Conservation (phyloP, 345 rosid genomes). For the Sonneratia alba region DNA sequence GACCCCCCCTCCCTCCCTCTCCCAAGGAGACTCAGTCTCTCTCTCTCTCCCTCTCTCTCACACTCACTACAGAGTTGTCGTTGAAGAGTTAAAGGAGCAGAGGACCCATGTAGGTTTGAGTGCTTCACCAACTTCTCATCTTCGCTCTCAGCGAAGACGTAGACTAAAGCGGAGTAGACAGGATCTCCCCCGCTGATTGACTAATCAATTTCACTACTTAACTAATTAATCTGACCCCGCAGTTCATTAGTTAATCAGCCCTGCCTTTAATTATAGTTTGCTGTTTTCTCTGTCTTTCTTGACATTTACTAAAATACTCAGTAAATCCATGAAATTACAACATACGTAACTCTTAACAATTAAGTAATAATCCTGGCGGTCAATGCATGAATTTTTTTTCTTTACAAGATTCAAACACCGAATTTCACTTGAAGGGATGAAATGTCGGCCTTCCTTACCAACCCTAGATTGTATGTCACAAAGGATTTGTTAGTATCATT, state of each 20-base stretch:
- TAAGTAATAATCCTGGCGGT: too few species aligned
- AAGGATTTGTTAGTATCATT: background rate
- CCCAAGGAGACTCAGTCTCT: too few species aligned
- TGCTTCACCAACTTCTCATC: constrained; percentile 10
- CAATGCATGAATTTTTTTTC: too few species aligned
- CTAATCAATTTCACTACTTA: background rate
- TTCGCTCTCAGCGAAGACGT: background rate
- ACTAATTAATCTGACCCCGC: too few species aligned
- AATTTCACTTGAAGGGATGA: too few species aligned
- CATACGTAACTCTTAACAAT: too few species aligned
- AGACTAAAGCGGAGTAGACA: background rate
- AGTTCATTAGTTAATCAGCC: too few species aligned
- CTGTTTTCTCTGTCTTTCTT: background rate
- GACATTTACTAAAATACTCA: too few species aligned
- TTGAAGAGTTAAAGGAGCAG: background rate
- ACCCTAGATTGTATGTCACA: background rate
- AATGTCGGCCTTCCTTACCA: too few species aligned
- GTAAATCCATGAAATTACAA: too few species aligned
- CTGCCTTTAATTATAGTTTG: background rate
- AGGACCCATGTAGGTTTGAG: constrained; percentile 9
- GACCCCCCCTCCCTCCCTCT: background rate
- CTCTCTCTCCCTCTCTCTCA: constrained; percentile 1
- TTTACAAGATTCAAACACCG: too few species aligned
- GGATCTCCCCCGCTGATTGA: background rate
- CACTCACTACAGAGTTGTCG: constrained; percentile 1